A percentile compares a stretch with the other conserved stretches of the same genome.
Conservation (phyloP, 106 monocot species). For the Platanthera guangdongensis region DNA sequence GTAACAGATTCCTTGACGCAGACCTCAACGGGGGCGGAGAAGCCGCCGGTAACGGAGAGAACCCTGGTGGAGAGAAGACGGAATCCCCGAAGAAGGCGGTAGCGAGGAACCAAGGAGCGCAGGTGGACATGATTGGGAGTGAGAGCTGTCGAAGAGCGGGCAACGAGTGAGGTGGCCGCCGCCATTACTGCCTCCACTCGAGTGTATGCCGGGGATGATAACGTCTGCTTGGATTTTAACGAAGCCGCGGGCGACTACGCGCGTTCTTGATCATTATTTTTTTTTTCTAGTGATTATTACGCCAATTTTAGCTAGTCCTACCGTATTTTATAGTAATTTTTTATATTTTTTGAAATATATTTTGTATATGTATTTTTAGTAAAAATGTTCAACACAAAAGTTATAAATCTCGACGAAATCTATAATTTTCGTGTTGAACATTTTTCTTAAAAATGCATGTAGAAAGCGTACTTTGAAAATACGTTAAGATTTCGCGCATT, state of each 20-base stretch:
- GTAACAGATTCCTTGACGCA: conserved; percentile 35
- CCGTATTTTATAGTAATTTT: too few relatives aligned
- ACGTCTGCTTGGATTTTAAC: background rate
- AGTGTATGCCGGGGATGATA: background rate
- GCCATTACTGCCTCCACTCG: background rate
- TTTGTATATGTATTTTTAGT: too few relatives aligned
- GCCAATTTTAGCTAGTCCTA: too few relatives aligned
- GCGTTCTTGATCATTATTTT: too few relatives aligned
- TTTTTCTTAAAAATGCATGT: too few relatives aligned
- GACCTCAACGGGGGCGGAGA: conserved; percentile 15
- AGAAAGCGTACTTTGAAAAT: too few relatives aligned
- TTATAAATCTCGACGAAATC: too few relatives aligned
- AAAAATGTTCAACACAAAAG: too few relatives aligned
- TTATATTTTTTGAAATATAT: too few relatives aligned
- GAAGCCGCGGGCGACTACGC: background rate
- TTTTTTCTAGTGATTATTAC: too few relatives aligned
- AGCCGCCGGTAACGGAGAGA: background rate
- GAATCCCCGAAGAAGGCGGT: background rate
- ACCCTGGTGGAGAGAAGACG: conserved; percentile 6
- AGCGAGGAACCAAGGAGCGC: background rate
- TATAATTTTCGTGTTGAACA: too few relatives aligned
- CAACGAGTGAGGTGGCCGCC: conserved; percentile 1
- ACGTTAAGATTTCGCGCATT: too few relatives aligned
- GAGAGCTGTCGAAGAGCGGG: background rate
- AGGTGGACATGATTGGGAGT: background rate